These are phyloP conservation scores for Phytophthora chlamydospora DNA, from an alignment of 352 stramenopile genomes.

Conservation along the genomic window DNA sequence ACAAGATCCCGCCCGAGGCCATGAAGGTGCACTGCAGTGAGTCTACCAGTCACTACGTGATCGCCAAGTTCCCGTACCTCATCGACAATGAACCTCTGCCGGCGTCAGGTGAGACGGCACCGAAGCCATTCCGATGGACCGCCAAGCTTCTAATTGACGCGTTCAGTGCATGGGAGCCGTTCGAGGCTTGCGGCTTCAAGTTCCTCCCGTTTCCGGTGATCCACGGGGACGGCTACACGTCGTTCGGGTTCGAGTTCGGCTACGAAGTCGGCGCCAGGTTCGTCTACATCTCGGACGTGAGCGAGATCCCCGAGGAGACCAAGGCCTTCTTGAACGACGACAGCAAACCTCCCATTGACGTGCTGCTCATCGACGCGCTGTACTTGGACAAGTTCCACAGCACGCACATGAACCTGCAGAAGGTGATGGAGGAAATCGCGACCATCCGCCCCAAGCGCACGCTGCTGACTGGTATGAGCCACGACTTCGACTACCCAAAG, in stretches of 20 bases:
- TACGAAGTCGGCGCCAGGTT: slow-evolving; percentile 66
- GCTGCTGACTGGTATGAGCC: slow-evolving; percentile 87
- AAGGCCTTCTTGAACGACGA: slow-evolving; percentile 61
- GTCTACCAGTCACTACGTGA: slow-evolving; percentile 61
- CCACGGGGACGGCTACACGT: slow-evolving; percentile 81
- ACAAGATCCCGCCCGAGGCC: slow-evolving; percentile 58
- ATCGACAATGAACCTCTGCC: slow-evolving; percentile 49
- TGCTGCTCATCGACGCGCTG: slow-evolving; percentile 85
- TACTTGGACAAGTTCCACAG: slow-evolving; percentile 78
- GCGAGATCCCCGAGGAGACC: slow-evolving; percentile 69
- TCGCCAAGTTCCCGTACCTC: slow-evolving; percentile 83
- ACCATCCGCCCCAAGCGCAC: slow-evolving; percentile 71
- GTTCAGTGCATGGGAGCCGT: slow-evolving; percentile 60
- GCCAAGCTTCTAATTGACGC: slow-evolving; percentile 72
- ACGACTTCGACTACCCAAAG: slow-evolving; percentile 80
- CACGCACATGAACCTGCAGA: slow-evolving; percentile 87
- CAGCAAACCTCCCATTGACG: slow-evolving; percentile 63
- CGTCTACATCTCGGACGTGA: slow-evolving; percentile 91
- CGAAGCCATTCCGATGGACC: slow-evolving; percentile 77
- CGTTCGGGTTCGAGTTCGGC: slow-evolving; percentile 85
- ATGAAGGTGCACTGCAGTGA: slow-evolving; percentile 70
- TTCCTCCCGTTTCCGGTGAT: slow-evolving; percentile 81
- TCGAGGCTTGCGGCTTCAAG: slow-evolving; percentile 50
- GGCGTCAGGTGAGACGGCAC: slow-evolving; percentile 7
- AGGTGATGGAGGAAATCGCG: slow-evolving; percentile 69